Base-by-base conservation (phyloP, 495 filamentous ascomycete genomes). In the Staphylotrichum tortipilum region DNA sequence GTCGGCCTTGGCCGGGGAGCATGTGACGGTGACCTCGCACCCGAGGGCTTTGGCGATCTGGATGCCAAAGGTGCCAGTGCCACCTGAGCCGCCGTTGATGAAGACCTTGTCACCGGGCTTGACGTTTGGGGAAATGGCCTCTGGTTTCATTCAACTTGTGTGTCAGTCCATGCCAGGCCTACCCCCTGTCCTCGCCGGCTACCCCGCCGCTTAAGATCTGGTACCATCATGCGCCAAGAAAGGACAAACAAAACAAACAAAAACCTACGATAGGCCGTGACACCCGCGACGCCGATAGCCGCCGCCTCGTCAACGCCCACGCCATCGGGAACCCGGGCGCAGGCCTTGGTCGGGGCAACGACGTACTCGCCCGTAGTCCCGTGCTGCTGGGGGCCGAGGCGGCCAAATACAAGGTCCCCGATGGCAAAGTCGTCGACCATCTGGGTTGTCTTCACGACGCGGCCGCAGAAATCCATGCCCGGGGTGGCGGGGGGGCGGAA, bases 1-100 rank as follows among this genome's bases (percentile, higher is more conserved):
- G 40, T 78, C 72, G 0, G 72, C 64, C 60, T 86, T 88, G 8
- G 61, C 57, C 7, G 66, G 70, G 9, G 80, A 84, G 48, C 83
- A 86, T 0, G 73, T 74, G 3, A 69, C 64, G 2, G 78, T 81
- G 23, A 86, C 82, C 53, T 77, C 69, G 57, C 80, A 83, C 0
- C 82, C 81, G n/a, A 79, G 49, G 3, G 67, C 61, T 60, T 85
- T 85, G 8, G 83, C 83, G 49, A 85, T 74, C 58, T 86, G 82
- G 45, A 86, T 80, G 3, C 71, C 74, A 54, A 78, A 82, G 0
- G 73, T 68, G 0, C 83, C 83, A 5, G 70, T 72, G 0, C 83
- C 82, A 7, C 83, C 84, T 0, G 76, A 79, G 2, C 81, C 83
- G 22, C 79, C 83, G 47, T 85, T 85, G 53, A 88, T 73, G 60